Conservation (phyloP, 257 asterid species). For the Solanum paucissectum region DNA sequence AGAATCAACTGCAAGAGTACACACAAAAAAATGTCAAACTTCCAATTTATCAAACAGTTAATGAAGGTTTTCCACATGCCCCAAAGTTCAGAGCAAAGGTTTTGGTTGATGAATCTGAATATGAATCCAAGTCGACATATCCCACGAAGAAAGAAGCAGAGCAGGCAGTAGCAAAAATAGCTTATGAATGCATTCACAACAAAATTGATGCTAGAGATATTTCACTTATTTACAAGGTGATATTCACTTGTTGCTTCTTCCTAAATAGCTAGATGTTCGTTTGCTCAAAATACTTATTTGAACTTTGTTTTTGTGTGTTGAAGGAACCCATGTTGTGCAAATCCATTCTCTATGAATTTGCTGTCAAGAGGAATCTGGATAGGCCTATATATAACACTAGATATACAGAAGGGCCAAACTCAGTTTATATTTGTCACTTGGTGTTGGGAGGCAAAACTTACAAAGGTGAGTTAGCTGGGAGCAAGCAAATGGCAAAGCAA, state of each 20-base stretch:
- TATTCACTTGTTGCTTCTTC: background rate
- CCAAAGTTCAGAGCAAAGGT: conserved; percentile 17
- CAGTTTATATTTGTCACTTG: conserved; percentile 6
- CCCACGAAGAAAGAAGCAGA: conserved; percentile 10
- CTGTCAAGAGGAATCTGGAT: conserved; percentile 13
- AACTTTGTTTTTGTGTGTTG: background rate
- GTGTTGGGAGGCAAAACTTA: conserved; percentile 12
- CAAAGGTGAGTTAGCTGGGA: conserved; percentile 13
- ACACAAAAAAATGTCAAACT: conserved; percentile 8
- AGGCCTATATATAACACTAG: conserved; percentile 13
- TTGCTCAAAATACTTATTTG: background rate
- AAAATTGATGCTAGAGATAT: background rate
- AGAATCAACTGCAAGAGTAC: conserved; percentile 18
- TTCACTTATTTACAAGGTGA: conserved; percentile 9
- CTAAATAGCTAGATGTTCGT: background rate
- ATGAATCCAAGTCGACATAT: conserved; percentile 2
- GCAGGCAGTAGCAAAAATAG: conserved; percentile 19
- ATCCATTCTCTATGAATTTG: conserved; percentile 22
- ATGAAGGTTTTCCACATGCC: conserved; percentile 17
- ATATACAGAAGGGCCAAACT: background rate
- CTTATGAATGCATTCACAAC: conserved; percentile 5
- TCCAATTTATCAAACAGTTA: conserved; percentile 10
- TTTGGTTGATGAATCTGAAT: conserved; percentile 1
- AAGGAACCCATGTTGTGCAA: conserved; percentile 19
- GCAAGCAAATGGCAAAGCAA: conserved; percentile 27